These are phyloP conservation scores for Hypoxylon sp. DNA, from an alignment of 2,329 filamentous ascomycete genomes.

Conservation along the genomic window DNA sequence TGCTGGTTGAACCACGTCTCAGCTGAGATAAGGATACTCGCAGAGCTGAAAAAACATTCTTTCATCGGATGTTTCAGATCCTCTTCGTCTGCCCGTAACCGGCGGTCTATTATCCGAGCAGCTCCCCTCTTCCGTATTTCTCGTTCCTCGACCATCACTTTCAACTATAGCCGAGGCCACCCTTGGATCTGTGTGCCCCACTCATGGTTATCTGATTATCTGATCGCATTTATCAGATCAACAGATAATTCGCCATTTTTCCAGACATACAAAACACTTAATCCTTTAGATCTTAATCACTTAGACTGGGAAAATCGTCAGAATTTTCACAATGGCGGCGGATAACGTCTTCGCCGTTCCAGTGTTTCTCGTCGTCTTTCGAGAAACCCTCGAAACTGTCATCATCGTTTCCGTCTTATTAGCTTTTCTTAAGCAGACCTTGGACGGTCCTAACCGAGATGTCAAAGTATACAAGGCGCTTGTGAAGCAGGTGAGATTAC, in stretches of 20 bases:
- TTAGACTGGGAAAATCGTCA: slow-evolving; percentile 6
- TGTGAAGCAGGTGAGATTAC: slow-evolving; percentile 69
- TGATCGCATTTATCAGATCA: slow-evolving; percentile 48
- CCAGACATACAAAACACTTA: background rate
- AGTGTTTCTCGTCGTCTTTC: slow-evolving; percentile 91
- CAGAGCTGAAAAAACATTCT: slow-evolving; percentile 31
- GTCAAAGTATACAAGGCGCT: slow-evolving; percentile 75
- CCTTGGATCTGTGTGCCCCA: slow-evolving; percentile 23
- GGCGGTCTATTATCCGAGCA: slow-evolving; percentile 27
- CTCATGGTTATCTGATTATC: slow-evolving; percentile 45
- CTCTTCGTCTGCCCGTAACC: slow-evolving; percentile 36
- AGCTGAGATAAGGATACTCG: slow-evolving; percentile 7
- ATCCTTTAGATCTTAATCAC: slow-evolving; percentile 13
- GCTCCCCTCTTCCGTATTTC: slow-evolving; percentile 13
- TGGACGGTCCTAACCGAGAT: slow-evolving; percentile 75
- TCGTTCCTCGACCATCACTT: slow-evolving; percentile 11
- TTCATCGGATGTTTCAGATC: slow-evolving; percentile 18
- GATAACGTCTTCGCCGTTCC: slow-evolving; percentile 53
- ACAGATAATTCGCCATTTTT: slow-evolving; percentile 43
- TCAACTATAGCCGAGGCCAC: slow-evolving; percentile 22
- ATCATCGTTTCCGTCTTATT: slow-evolving; percentile 91
- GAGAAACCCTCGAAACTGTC: slow-evolving; percentile 85
- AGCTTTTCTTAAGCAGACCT: slow-evolving; percentile 86
- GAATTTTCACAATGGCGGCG: slow-evolving; percentile 44
- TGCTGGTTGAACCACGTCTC: slow-evolving; percentile 16